Evolutionary conservation across 1,139 yeast species (phyloP).

Genomic region (Hansenula sp.): DNA sequence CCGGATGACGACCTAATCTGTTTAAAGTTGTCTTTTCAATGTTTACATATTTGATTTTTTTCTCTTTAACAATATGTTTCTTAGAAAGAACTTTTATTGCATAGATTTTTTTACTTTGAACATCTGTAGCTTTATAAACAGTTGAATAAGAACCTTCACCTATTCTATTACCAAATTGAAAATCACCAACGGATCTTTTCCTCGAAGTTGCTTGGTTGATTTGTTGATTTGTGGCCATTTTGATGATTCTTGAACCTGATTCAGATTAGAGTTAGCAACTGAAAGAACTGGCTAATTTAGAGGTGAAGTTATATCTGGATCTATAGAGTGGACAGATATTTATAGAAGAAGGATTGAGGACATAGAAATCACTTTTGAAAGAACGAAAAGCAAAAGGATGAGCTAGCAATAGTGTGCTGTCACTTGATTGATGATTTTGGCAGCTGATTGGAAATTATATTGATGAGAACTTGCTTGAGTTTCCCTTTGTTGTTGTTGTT

Average conservation of each 20-base stretch:
- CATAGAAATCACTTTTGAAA: too few relatives aligned
- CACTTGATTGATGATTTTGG: too few relatives aligned
- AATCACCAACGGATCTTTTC: conserved; percentile 75
- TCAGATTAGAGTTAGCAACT: too few relatives aligned
- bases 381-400: too few relatives aligned
- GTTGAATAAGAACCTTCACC: conserved; percentile 98
- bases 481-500: background rate
- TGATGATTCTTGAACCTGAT: background rate
- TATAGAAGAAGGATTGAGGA: too few relatives aligned
- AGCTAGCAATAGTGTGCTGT: too few relatives aligned
- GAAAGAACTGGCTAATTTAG: too few relatives aligned
- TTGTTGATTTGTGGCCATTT: background rate
- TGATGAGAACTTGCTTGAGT: too few relatives aligned
- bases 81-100: conserved; percentile 93
- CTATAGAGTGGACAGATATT: too few relatives aligned
- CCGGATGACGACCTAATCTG: conserved; percentile 79
- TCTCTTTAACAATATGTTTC: conserved; percentile 90
- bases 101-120: conserved; percentile 65
- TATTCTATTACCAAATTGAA: conserved; percentile 77
- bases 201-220: conserved; percentile 27
- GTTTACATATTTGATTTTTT: conserved; percentile 92
- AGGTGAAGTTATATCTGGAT: background rate
- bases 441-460: too few relatives aligned
- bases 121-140: conserved; percentile 82
- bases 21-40: conserved; percentile 93